Evolutionary conservation across 345 rosid genomes (phyloP).

Genomic region (Salix exigua): DNA sequence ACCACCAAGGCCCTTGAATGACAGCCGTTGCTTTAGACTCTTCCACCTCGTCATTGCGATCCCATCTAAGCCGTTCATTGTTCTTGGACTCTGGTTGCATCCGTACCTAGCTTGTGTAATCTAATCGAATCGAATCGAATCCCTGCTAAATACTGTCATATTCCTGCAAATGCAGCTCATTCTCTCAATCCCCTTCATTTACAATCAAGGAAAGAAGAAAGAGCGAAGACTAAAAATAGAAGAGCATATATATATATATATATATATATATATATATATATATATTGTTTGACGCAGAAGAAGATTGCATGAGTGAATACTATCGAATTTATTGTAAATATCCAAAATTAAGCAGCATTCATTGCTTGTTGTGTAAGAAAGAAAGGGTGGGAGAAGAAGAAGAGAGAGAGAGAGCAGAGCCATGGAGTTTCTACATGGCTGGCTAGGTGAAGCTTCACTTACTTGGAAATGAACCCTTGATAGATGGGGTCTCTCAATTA

Average conservation of each 20-base stretch:
- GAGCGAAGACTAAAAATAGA: background rate
- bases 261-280: too few species aligned
- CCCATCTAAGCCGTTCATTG: conserved; percentile 40
- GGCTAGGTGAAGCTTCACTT: background rate
- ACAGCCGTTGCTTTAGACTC: conserved; percentile 55
- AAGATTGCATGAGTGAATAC: background rate
- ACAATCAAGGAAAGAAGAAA: background rate
- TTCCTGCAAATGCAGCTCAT: background rate
- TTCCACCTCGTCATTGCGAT: conserved; percentile 45
- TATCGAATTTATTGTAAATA: background rate
- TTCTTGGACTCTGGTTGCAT: background rate
- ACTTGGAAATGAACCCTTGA: background rate
- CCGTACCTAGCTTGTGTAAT: background rate
- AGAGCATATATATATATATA: too few species aligned
- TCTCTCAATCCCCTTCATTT: background rate
- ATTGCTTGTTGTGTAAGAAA: background rate
- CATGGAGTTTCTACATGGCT: background rate
- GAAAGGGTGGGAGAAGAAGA: background rate
- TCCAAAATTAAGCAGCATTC: background rate
- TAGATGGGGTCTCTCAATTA: background rate
- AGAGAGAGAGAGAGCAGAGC: background rate
- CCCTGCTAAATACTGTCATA: background rate
- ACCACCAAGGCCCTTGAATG: conserved; percentile 55
- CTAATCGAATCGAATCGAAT: background rate
- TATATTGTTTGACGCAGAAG: background rate